Conservation (phyloP, 2,329 filamentous ascomycete genomes). For the Trichoderma sp. region DNA sequence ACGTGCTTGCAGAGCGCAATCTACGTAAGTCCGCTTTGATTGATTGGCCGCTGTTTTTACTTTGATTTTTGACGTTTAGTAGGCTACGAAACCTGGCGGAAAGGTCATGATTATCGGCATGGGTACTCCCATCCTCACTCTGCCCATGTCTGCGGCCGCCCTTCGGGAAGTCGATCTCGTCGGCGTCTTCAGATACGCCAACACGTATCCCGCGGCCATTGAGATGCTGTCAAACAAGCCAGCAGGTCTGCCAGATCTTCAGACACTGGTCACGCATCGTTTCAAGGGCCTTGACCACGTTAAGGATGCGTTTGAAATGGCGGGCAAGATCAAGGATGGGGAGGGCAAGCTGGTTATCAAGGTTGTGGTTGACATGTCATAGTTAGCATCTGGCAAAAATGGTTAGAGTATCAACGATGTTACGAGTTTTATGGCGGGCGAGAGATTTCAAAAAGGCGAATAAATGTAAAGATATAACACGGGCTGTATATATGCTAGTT, state of each 20-base stretch:
- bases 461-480: background rate
- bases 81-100: slow-evolving; percentile 64
- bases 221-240: slow-evolving; percentile 49
- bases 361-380: slow-evolving; percentile 58
- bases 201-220: slow-evolving; percentile 64
- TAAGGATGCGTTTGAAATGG: slow-evolving; percentile 70
- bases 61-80: background rate
- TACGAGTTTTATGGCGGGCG: background rate
- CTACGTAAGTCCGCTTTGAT: slow-evolving; percentile 46
- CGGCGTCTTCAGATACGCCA: slow-evolving; percentile 71
- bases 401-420: slow-evolving; percentile 13
- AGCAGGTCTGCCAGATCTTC: slow-evolving; percentile 59
- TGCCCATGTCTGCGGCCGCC: slow-evolving; percentile 67
- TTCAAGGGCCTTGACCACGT: slow-evolving; percentile 63
- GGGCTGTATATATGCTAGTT: background rate
- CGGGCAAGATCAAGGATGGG: slow-evolving; percentile 67
- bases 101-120: slow-evolving; percentile 70
- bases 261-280: slow-evolving; percentile 68
- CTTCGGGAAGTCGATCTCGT: slow-evolving; percentile 70
- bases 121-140: slow-evolving; percentile 67
- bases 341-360: slow-evolving; percentile 71
- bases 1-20: slow-evolving; percentile 73
- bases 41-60: background rate
- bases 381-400: background rate
- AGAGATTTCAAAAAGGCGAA: background rate